phyloP scores from a whole-genome alignment of 2,329 filamentous ascomycete genomes.

The Sporothrix pallida region DNA sequence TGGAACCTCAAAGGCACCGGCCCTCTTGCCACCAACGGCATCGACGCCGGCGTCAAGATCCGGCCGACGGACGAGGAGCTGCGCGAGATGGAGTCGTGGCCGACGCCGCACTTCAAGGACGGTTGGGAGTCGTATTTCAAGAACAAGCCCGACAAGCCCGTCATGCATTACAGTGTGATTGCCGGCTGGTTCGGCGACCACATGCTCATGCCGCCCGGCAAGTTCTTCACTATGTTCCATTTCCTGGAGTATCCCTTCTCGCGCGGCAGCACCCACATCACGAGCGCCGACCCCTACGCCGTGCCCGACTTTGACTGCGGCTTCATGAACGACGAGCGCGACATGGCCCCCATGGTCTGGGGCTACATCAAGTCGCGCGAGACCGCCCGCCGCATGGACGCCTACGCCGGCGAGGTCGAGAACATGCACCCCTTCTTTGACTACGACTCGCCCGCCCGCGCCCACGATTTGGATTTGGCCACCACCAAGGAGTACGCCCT shows the following conservation, averaged over 20 bases:
- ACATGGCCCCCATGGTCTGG: constrained; percentile 87
- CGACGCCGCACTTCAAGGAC: constrained; percentile 72
- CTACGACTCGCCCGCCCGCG: constrained; percentile 71
- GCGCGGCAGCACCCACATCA: constrained; percentile 73
- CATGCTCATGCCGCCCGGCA: constrained; percentile 71
- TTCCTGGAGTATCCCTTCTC: constrained; percentile 81
- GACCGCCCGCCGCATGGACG: constrained; percentile 77
- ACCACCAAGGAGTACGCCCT: constrained; percentile 79
- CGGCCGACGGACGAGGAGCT: constrained; percentile 72
- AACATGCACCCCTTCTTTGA: constrained; percentile 74
- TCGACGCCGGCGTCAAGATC: constrained; percentile 80
- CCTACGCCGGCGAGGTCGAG: constrained; percentile 76
- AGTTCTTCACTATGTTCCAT: constrained; percentile 85
- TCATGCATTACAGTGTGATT: constrained; percentile 85
- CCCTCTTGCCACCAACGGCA: constrained; percentile 77
- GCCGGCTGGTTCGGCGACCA: constrained; percentile 68
- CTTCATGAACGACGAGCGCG: constrained; percentile 85
- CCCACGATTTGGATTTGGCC: constrained; percentile 73
- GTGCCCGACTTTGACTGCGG: constrained; percentile 78
- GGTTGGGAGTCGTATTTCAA: constrained; percentile 86
- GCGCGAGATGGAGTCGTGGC: constrained; percentile 72
- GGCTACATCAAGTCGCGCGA: constrained; percentile 82
- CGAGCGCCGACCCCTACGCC: constrained; percentile 73
- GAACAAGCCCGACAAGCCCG: constrained; percentile 82
- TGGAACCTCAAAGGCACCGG: constrained; percentile 82